Conservation (phyloP, 768 basidiomycete genomes). For the Boletus barrowsii region DNA sequence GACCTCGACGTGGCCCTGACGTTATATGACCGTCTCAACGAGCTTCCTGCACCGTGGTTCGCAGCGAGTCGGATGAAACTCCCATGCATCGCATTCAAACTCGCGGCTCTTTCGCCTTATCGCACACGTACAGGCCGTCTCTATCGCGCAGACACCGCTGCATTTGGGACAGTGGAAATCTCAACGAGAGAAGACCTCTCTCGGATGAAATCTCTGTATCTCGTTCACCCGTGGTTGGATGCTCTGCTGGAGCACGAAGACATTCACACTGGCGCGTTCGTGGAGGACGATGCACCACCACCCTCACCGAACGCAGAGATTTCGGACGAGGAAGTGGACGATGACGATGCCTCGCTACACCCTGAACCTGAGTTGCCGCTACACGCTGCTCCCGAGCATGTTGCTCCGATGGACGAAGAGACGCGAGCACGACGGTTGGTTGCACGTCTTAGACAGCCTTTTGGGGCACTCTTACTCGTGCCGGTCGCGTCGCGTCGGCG, state of each 20-base stretch:
- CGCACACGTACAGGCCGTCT: background rate
- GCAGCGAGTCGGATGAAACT: background rate
- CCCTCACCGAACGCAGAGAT: background rate
- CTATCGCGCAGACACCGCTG: background rate
- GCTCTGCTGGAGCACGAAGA: background rate
- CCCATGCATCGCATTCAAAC: background rate
- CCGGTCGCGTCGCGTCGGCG: too few species aligned
- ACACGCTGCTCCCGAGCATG: too few species aligned
- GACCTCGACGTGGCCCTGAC: background rate
- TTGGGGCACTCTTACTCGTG: background rate
- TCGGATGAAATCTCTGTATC: background rate
- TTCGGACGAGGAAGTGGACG: too few species aligned
- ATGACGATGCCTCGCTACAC: background rate
- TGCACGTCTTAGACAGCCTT: background rate
- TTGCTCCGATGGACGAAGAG: background rate
- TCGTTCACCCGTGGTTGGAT: background rate
- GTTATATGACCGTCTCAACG: background rate
- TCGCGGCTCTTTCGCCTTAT: background rate
- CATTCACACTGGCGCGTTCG: background rate
- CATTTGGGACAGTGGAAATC: background rate
- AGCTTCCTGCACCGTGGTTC: background rate
- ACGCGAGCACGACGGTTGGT: background rate
- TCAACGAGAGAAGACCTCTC: too few species aligned
- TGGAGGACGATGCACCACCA: background rate
- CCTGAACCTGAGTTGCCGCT: background rate